phyloP scores from a whole-genome alignment of 2,329 filamentous ascomycete genomes.

The Oidium heveae region DNA sequence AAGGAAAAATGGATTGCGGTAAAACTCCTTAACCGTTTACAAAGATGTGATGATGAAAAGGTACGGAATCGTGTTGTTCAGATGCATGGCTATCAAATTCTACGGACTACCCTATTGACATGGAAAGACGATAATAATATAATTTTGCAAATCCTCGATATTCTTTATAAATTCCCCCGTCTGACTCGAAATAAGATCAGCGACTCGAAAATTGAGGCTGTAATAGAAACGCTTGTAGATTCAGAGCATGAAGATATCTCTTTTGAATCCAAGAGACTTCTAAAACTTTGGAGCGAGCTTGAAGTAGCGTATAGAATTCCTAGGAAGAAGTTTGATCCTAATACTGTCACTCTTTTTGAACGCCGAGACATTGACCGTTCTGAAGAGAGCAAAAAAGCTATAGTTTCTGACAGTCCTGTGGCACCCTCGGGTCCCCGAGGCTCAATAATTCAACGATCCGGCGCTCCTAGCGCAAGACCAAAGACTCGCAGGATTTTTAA shows the following conservation, averaged over 20 bases:
- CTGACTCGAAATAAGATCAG: conserved; percentile 92
- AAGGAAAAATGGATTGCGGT: conserved; percentile 99
- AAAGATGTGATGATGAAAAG: conserved; percentile 62
- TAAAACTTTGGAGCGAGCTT: conserved; percentile 71
- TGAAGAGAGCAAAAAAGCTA: conserved; percentile 18
- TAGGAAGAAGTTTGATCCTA: conserved; percentile 60
- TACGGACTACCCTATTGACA: conserved; percentile 63
- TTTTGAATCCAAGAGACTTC: conserved; percentile 40
- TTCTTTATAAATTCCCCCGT: conserved; percentile 69
- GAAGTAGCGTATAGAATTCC: conserved; percentile 84
- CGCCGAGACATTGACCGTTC: conserved; percentile 38
- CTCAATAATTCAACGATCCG: conserved; percentile 27
- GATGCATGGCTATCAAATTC: conserved; percentile 91
- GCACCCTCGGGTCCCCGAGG: conserved; percentile 23
- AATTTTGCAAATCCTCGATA: conserved; percentile 66
- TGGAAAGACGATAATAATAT: conserved; percentile 84
- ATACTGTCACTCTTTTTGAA: conserved; percentile 28
- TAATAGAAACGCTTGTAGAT: conserved; percentile 40
- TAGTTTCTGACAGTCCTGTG: conserved; percentile 6
- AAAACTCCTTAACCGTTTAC: conserved; percentile 74
- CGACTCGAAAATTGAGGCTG: conserved; percentile 80
- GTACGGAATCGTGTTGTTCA: conserved; percentile 74
- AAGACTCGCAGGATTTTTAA: conserved; percentile 29
- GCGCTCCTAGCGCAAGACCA: conserved; percentile 25
- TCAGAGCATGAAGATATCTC: conserved; percentile 54